Evolutionary conservation across 202 grass and related monocot genomes (phyloP).

Genomic region (Eragrostis tef): DNA sequence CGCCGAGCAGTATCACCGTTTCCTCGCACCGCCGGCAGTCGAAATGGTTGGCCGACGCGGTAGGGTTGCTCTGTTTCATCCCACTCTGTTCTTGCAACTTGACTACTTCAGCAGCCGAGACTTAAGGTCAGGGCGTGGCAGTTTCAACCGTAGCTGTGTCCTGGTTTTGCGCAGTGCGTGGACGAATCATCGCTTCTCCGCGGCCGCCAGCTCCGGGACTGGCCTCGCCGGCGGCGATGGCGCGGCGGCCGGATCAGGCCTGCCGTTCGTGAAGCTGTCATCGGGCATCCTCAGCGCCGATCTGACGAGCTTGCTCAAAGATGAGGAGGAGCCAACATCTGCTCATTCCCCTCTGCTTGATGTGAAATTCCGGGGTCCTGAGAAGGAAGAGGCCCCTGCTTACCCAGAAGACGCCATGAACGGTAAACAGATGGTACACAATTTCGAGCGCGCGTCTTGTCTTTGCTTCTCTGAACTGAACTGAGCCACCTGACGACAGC

Average conservation of each 20-base stretch:
- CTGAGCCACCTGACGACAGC: background rate
- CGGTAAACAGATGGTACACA: too few relatives aligned
- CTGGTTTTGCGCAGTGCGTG: too few relatives aligned
- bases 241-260: background rate
- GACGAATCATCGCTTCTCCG: background rate
- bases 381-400: constrained; percentile 13
- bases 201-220: background rate
- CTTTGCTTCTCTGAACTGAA: too few relatives aligned
- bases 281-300: constrained; percentile 36
- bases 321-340: background rate
- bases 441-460: too few relatives aligned
- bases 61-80: too few relatives aligned
- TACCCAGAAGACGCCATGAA: constrained; percentile 55
- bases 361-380: background rate
- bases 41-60: background rate
- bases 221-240: background rate
- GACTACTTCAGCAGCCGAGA: too few relatives aligned
- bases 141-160: background rate
- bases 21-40: too few relatives aligned
- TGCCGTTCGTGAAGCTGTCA: constrained; percentile 42
- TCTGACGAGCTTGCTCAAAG: constrained; percentile 34
- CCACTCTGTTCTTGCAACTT: too few relatives aligned
- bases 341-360: background rate
- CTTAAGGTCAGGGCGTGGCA: too few relatives aligned
- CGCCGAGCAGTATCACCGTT: background rate